These are phyloP conservation scores for Olyra latifolia DNA, from an alignment of 176 grass and related monocot species.

Conservation along the genomic window DNA sequence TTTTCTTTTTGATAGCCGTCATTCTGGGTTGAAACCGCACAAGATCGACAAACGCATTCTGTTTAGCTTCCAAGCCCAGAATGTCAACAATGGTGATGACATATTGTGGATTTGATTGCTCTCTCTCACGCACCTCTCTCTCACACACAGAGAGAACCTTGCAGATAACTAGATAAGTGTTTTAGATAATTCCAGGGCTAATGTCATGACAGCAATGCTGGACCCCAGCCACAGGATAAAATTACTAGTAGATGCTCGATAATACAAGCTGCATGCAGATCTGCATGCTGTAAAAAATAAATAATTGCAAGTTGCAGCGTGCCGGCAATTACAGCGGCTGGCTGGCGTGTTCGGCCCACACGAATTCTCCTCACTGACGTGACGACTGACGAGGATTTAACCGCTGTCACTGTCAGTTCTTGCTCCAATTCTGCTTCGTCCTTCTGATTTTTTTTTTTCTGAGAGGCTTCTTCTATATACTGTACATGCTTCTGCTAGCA, in stretches of 20 bases:
- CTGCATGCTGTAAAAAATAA: background rate
- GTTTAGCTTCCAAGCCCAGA: background rate
- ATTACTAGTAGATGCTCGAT: background rate
- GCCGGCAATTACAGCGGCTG: background rate
- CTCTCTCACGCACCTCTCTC: no score
- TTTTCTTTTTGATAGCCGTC: no score
- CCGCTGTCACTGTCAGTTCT: background rate
- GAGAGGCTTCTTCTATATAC: no score
- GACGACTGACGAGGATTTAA: background rate
- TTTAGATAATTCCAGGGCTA: background rate
- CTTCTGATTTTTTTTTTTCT: no score
- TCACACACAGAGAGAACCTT: background rate
- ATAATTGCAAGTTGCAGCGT: background rate
- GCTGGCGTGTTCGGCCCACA: background rate
- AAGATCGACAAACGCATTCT: no score
- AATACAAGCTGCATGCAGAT: background rate
- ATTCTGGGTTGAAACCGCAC: no score
- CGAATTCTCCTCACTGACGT: background rate
- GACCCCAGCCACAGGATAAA: no score
- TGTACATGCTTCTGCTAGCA: no score
- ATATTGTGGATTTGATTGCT: background rate
- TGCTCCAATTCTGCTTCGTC: no score
- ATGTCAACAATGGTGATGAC: background rate
- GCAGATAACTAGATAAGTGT: background rate
- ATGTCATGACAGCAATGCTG: background rate